A percentile compares a stretch with the other conserved stretches of the same genome.
These are phyloP conservation scores for Apophysomyces ossiformis DNA, from an alignment of 371 early-diverging fungal species.

Conservation along the genomic window DNA sequence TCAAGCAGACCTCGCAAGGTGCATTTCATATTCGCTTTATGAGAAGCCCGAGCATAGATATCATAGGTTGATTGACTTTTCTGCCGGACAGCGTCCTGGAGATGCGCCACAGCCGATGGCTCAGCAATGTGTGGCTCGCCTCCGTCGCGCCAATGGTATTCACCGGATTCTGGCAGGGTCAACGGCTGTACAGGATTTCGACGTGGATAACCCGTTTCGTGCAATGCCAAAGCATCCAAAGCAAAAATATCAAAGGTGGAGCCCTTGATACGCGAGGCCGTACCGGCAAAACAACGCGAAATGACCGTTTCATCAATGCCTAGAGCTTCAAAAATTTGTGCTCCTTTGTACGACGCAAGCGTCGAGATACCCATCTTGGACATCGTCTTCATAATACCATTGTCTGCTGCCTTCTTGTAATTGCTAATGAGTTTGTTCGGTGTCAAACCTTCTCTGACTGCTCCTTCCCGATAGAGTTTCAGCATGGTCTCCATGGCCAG, in stretches of 20 bases:
- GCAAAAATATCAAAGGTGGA: constrained; percentile 86
- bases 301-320: constrained; percentile 88
- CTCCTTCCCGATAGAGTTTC: constrained; percentile 83
- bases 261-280: constrained; percentile 92
- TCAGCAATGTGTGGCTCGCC: constrained; percentile 91
- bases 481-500: constrained; percentile 83
- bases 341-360: constrained; percentile 94
- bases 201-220: constrained; percentile 81
- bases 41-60: constrained; percentile 75
- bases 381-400: constrained; percentile 95
- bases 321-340: constrained; percentile 95
- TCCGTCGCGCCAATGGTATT: constrained; percentile 93
- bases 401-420: constrained; percentile 83
- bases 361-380: constrained; percentile 98
- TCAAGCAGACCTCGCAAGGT: constrained; percentile 93
- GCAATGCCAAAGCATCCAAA: constrained; percentile 82
- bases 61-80: constrained; percentile 86
- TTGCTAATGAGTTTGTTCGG: constrained; percentile 67
- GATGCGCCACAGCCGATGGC: constrained; percentile 80
- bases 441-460: constrained; percentile 56
- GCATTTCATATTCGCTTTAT: constrained; percentile 82
- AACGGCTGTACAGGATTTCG: constrained; percentile 65
- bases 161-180: constrained; percentile 84
- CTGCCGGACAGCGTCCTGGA: constrained; percentile 91
- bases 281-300: constrained; percentile 87